Percentiles rank a stretch among this genome's conserved stretches.
phyloP scores from a whole-genome alignment of 345 rosid species.

The Excoecaria cochinchinensis region DNA sequence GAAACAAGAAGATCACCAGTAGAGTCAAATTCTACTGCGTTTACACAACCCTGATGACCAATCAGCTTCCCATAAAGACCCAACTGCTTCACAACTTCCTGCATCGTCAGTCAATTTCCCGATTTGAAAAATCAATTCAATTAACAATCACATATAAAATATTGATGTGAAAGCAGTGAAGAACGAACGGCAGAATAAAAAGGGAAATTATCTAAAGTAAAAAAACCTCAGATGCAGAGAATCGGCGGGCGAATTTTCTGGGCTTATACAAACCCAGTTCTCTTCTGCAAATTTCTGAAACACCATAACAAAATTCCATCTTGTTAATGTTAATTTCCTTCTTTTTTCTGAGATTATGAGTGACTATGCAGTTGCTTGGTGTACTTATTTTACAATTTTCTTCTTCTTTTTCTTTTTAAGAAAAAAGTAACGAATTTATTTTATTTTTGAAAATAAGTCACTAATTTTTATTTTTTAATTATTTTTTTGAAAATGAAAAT shows the following conservation, averaged over 20 bases:
- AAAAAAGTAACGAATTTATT: no score
- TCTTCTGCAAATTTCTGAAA: conserved; percentile 29
- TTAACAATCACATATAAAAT: neutral
- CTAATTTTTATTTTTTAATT: no score
- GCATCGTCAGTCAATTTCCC: conserved; percentile 10
- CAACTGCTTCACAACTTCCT: conserved; percentile 44
- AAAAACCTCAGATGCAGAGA: conserved; percentile 42
- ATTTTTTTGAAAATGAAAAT: no score
- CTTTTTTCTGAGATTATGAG: neutral
- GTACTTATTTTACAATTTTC: no score
- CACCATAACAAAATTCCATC: conserved; percentile 27
- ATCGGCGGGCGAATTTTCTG: conserved; percentile 21
- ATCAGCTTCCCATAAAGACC: conserved; percentile 46
- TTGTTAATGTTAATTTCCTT: neutral
- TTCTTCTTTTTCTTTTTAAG: no score
- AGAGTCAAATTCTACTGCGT: conserved; percentile 49
- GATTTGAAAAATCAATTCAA: neutral
- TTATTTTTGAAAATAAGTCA: no score
- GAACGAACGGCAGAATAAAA: neutral
- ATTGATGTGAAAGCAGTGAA: neutral
- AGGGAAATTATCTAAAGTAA: neutral
- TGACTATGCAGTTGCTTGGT: no score
- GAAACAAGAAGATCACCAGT: conserved; percentile 57
- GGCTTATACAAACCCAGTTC: conserved; percentile 39
- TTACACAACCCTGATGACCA: conserved; percentile 65